Evolutionary conservation across 2,329 filamentous ascomycete species (phyloP).

Genomic region (Pseudogymnoascus pannorum): DNA sequence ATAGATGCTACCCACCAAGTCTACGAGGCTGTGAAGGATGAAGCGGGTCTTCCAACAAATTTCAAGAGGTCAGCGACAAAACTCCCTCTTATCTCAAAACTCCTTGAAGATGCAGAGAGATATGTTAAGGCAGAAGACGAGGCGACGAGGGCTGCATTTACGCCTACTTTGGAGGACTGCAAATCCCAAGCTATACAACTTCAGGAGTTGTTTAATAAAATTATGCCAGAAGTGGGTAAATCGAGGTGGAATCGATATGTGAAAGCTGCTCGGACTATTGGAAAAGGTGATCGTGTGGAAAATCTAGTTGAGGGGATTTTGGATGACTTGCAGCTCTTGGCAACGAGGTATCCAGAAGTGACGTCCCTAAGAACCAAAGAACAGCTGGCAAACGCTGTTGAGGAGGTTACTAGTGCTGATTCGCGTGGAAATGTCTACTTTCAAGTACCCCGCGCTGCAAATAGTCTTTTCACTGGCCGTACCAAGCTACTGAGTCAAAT

Average conservation of each 20-base stretch:
- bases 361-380: slow-evolving; percentile 8
- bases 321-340: slow-evolving; percentile 15
- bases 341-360: slow-evolving; percentile 12
- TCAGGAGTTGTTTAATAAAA: slow-evolving; percentile 8
- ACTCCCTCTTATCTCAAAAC: background rate
- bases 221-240: slow-evolving; percentile 13
- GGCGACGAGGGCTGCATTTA: background rate
- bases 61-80: slow-evolving; percentile 10
- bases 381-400: slow-evolving; percentile 12
- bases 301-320: slow-evolving; percentile 15
- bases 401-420: slow-evolving; percentile 14
- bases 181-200: background rate
- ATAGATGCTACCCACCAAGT: slow-evolving; percentile 13
- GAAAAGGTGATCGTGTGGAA: slow-evolving; percentile 15
- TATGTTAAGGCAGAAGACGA: background rate
- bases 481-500: slow-evolving; percentile 14
- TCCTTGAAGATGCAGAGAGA: background rate
- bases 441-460: slow-evolving; percentile 15
- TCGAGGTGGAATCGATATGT: slow-evolving; percentile 15
- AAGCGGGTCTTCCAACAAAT: slow-evolving; percentile 13
- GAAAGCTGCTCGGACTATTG: slow-evolving; percentile 15
- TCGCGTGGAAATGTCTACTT: no score
- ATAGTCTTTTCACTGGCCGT: slow-evolving; percentile 18
- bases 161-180: background rate
- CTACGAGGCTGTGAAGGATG: slow-evolving; percentile 14